Percentiles rank a stretch among this genome's conserved stretches.
Evolutionary conservation across 768 basidiomycete species (phyloP).

Genomic region (Boletus pseudopeckii): DNA sequence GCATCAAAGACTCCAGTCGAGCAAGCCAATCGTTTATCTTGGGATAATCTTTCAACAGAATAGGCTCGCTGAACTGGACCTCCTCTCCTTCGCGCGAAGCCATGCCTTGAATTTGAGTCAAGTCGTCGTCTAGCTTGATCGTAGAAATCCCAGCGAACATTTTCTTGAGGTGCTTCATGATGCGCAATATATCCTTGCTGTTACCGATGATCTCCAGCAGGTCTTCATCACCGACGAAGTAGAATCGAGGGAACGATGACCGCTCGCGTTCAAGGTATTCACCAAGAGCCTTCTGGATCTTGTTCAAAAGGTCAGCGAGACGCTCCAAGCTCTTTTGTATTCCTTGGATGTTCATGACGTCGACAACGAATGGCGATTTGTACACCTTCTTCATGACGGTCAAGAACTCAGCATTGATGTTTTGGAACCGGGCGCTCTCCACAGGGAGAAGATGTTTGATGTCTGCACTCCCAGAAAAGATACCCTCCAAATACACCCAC

Average conservation of each 20-base stretch:
- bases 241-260: slow-evolving; percentile 97
- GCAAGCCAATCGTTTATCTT: slow-evolving; percentile 99
- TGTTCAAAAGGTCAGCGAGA: slow-evolving; percentile 90
- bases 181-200: slow-evolving; percentile 95
- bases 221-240: slow-evolving; percentile 99
- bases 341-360: slow-evolving; percentile 93
- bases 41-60: slow-evolving; percentile 87
- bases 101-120: slow-evolving; percentile 89
- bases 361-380: slow-evolving; percentile 96
- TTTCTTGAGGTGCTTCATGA: slow-evolving; percentile 99
- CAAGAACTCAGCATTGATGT: slow-evolving; percentile 97
- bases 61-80: slow-evolving; percentile 77
- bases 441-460: slow-evolving; percentile 98
- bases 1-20: slow-evolving; percentile 90
- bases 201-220: slow-evolving; percentile 98
- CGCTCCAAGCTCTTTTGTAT: slow-evolving; percentile 98
- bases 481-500: slow-evolving; percentile 99
- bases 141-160: slow-evolving; percentile 99
- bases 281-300: slow-evolving; percentile 98
- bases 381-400: slow-evolving; percentile 99
- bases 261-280: slow-evolving; percentile 98
- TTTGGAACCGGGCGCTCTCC: slow-evolving; percentile 95
- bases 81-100: slow-evolving; percentile 95
- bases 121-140: slow-evolving; percentile 80
- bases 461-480: slow-evolving; percentile 99